Conservation (phyloP, 176 grass and related monocot species). For the Lolium multiflorum region DNA sequence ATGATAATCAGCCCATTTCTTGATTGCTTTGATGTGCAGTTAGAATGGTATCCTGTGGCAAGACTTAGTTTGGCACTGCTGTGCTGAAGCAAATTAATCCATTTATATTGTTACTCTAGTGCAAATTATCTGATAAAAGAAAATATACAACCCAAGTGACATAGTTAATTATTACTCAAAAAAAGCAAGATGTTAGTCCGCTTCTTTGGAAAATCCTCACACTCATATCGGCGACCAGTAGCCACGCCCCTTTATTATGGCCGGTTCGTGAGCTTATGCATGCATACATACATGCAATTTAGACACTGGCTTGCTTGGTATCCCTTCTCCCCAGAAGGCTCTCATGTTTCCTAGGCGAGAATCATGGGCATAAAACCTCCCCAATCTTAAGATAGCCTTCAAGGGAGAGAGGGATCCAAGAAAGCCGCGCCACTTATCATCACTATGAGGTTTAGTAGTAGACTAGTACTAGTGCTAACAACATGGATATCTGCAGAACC, state of each 20-base stretch:
- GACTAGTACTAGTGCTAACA: not conserved
- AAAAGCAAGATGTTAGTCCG: not conserved
- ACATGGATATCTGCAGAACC: not conserved
- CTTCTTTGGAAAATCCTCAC: not conserved
- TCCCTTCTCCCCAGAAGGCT: constrained; percentile 44
- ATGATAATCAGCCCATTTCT: not conserved
- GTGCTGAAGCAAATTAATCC: not conserved
- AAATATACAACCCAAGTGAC: not conserved
- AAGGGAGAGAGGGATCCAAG: constrained; percentile 66
- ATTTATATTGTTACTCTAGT: not conserved
- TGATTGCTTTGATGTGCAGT: not conserved
- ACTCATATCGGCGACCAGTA: not conserved
- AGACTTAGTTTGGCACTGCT: not conserved
- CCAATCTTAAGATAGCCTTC: constrained; percentile 40
- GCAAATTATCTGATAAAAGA: not conserved
- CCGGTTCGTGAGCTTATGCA: not conserved
- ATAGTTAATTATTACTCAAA: not conserved
- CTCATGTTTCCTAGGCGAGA: constrained; percentile 21
- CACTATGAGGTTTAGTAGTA: not conserved
- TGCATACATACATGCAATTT: not conserved
- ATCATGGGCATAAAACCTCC: not conserved
- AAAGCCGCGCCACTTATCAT: constrained; percentile 40
- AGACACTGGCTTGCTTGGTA: constrained; percentile 38
- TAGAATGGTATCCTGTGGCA: not conserved
- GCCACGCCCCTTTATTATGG: not conserved